These are phyloP conservation scores for Asterochloris sp. DNA, from an alignment of 139 green algal genomes.

Conservation along the genomic window DNA sequence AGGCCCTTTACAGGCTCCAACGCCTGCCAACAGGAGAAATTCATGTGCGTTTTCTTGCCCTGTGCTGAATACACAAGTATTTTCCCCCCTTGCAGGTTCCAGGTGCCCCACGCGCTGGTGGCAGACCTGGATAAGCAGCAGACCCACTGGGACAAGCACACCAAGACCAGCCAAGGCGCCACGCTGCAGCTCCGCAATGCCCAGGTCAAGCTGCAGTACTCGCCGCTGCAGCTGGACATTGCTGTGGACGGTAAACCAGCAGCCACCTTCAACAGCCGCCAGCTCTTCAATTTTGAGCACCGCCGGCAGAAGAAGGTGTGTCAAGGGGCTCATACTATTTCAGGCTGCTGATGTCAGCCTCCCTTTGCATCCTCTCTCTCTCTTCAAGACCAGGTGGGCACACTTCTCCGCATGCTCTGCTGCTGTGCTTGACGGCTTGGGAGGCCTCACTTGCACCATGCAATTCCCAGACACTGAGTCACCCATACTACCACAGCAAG, in stretches of 20 bases:
- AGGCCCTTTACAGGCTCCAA: no score
- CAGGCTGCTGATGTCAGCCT: not conserved
- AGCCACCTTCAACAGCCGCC: constrained; percentile 70
- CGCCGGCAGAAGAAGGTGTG: constrained; percentile 60
- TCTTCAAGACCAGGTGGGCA: no score
- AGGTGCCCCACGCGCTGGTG: constrained; percentile 74
- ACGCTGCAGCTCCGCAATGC: constrained; percentile 13
- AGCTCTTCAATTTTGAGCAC: constrained; percentile 89
- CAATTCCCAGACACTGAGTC: not conserved
- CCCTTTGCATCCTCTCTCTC: no score
- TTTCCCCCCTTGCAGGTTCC: constrained; percentile 13
- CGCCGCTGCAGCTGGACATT: constrained; percentile 63
- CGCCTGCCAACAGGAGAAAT: no score
- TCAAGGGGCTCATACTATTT: not conserved
- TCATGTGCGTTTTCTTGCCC: no score
- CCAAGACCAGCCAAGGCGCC: constrained; percentile 15
- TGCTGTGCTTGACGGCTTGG: no score
- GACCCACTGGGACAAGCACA: constrained; percentile 27
- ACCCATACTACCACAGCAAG: no score
- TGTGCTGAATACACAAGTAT: no score
- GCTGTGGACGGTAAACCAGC: constrained; percentile 29
- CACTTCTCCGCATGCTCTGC: no score
- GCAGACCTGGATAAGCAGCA: constrained; percentile 28
- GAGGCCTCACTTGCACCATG: no score
- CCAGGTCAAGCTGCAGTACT: constrained; percentile 50